A percentile compares a stretch with the other conserved stretches of the same genome.
Evolutionary conservation across 148 eudicot genomes (phyloP).

Genomic region (Cornus controversa): DNA sequence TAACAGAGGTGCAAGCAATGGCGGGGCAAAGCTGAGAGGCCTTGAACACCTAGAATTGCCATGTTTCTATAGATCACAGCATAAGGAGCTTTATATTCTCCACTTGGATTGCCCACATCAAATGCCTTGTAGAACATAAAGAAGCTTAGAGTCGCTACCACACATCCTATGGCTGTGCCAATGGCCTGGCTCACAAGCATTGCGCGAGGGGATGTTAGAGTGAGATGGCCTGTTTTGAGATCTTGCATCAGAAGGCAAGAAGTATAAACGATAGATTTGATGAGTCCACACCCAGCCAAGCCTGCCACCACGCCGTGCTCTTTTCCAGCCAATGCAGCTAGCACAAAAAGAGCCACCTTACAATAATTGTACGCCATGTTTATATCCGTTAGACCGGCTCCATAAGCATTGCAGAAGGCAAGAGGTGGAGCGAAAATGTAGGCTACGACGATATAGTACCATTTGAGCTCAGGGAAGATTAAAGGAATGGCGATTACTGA

Average conservation of each 20-base stretch:
- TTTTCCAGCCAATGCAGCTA: slow-evolving; percentile 18
- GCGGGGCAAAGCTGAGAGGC: slow-evolving; percentile 21
- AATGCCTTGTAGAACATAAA: slow-evolving; percentile 24
- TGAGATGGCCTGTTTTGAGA: slow-evolving; percentile 24
- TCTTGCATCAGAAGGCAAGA: slow-evolving; percentile 27
- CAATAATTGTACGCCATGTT: slow-evolving; percentile 26
- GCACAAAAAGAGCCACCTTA: slow-evolving; percentile 13
- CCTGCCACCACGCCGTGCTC: slow-evolving; percentile 26
- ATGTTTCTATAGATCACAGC: slow-evolving; percentile 11
- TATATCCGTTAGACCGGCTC: slow-evolving; percentile 3
- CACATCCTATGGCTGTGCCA: slow-evolving; percentile 24
- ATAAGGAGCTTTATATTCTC: slow-evolving; percentile 27
- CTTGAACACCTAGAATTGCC: slow-evolving; percentile 16
- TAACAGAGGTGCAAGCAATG: slow-evolving; percentile 21
- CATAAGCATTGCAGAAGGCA: slow-evolving; percentile 26
- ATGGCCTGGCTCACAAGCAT: slow-evolving; percentile 20
- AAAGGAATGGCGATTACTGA: slow-evolving; percentile 13
- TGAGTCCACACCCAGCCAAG: slow-evolving; percentile 23
- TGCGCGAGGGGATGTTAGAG: slow-evolving; percentile 22
- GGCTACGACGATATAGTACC: slow-evolving; percentile 20
- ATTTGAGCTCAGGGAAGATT: slow-evolving; percentile 23
- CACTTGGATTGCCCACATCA: slow-evolving; percentile 21
- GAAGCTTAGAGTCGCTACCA: slow-evolving; percentile 21
- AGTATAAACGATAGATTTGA: slow-evolving; percentile 10
- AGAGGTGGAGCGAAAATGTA: slow-evolving; percentile 16